These are phyloP conservation scores for Sporisorium scitamineum DNA, from an alignment of 1,284 basidiomycete species.

Conservation along the genomic window DNA sequence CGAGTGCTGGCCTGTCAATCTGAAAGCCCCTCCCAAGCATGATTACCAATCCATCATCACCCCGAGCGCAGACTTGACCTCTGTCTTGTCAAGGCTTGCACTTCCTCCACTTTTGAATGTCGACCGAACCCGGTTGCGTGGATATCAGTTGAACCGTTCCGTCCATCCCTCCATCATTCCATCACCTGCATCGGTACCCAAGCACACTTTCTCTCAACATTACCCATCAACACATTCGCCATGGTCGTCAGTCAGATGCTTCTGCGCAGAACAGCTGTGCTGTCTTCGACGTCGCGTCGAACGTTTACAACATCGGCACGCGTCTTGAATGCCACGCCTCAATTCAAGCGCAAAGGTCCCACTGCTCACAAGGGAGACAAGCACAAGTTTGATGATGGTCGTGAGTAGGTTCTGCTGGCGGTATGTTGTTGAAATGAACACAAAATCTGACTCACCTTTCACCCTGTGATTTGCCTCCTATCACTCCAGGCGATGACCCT, in stretches of 20 bases:
- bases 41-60: slow-evolving; percentile 1
- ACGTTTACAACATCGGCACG: slow-evolving; percentile 15
- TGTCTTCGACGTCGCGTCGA: slow-evolving; percentile 12
- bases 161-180: slow-evolving; percentile 3
- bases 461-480: not conserved
- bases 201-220: not conserved
- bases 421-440: not conserved
- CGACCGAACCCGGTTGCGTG: not conserved
- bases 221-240: not conserved
- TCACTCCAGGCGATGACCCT: slow-evolving; percentile 34
- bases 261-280: slow-evolving; percentile 14
- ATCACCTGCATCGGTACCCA: not conserved
- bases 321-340: slow-evolving; percentile 21
- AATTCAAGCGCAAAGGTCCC: slow-evolving; percentile 44
- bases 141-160: not conserved
- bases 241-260: slow-evolving; percentile 24
- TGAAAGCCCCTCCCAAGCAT: not conserved
- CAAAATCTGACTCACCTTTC: not conserved
- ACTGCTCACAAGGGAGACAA: slow-evolving; percentile 33
- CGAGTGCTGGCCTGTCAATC: too few relatives aligned
- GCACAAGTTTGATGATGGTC: slow-evolving; percentile 43
- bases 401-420: slow-evolving; percentile 13
- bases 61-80: not conserved
- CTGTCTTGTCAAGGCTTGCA: not conserved
- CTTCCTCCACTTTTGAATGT: not conserved